Evolutionary conservation across 2,329 filamentous ascomycete genomes (phyloP), one percentile per base, ranked within the genome.

Genomic region (Aspergillus clavatus): DNA sequence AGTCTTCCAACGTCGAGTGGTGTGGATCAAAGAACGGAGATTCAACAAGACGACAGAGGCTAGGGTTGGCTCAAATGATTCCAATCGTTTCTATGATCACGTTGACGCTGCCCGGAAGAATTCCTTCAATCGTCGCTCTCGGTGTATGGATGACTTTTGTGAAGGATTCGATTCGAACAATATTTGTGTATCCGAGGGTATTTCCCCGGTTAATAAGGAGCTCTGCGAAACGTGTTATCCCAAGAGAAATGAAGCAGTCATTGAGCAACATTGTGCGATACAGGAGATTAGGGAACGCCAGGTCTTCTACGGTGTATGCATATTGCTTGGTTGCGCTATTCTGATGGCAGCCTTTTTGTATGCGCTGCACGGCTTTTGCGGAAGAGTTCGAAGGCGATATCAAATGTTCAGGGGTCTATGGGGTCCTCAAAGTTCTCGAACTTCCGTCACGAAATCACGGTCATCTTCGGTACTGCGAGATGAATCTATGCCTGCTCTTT

Each of bases 201-300:
- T 42, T n/a, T 7, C n/a, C 22, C 38, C 45, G 18, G 31, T 26
- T 28, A 47, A 41, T 14, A 14, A 46, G 14, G 31, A 45, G n/a
- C 43, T 39, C 19, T 55, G 53, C 41, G 46, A 43, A 16, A 36
- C 50, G 40, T 53, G 53, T 22, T 52, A 50, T 45, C 51, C 51
- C 21, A 45, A 29, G 14, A 44, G 29, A n/a, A 42, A 52, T 18
- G 16, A 36, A 11, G 31, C 18, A 11, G 45, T 48, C 23, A 52
- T 50, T 24, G 45, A 39, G 24, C 37, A 29, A 18, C 46, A 50
- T 42, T 55, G 53, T 31, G 40, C 42, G 22, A 45, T 40, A 24
- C 49, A 40, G 46, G 43, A 43, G 43, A 38, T 38, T 8, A 31
- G 31, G 22, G 51, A 54, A 35, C 39, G 40, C 19, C 42, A 40